Percentiles rank a stretch among this genome's conserved stretches.
Conservation (phyloP, 192 early-diverging fungal genomes). For the Lobosporangium transversale region DNA sequence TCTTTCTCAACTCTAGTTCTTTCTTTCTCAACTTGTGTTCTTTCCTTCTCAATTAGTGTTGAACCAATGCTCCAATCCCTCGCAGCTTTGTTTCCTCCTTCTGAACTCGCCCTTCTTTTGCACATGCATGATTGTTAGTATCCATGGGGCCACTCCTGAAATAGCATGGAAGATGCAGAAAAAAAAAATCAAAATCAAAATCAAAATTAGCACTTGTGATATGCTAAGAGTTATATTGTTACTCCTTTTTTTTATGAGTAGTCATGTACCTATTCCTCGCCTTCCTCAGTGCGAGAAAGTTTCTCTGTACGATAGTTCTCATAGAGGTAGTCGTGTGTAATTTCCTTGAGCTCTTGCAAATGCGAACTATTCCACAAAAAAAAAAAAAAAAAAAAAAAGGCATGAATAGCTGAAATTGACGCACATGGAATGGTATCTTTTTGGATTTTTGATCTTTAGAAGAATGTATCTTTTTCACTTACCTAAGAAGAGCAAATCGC, state of each 20-base stretch:
- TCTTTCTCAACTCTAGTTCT: no score
- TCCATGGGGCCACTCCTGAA: slow-evolving; percentile 18
- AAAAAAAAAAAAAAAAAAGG: no score
- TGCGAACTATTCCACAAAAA: slow-evolving; percentile 77
- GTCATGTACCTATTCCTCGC: slow-evolving; percentile 51
- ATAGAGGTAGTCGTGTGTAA: slow-evolving; percentile 95
- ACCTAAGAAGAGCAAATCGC: slow-evolving; percentile 86
- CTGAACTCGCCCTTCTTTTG: slow-evolving; percentile 65
- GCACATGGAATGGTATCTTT: no score
- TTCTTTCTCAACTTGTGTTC: no score
- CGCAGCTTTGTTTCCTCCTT: slow-evolving; percentile 67
- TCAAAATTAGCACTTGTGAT: neutral
- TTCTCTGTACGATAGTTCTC: slow-evolving; percentile 95
- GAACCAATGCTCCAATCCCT: slow-evolving; percentile 63
- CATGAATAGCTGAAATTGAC: neutral
- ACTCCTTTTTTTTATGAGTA: neutral
- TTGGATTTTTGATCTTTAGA: neutral
- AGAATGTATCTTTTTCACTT: slow-evolving; percentile 4
- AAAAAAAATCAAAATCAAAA: slow-evolving; percentile 4
- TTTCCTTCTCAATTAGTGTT: slow-evolving; percentile 66
- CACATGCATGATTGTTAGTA: slow-evolving; percentile 44
- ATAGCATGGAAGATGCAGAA: neutral
- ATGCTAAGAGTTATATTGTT: no score
- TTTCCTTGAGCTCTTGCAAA: slow-evolving; percentile 96
- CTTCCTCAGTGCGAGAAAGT: slow-evolving; percentile 62